Evolutionary conservation across 2,329 filamentous ascomycete species (phyloP).

Genomic region (Xylariaceae sp.): DNA sequence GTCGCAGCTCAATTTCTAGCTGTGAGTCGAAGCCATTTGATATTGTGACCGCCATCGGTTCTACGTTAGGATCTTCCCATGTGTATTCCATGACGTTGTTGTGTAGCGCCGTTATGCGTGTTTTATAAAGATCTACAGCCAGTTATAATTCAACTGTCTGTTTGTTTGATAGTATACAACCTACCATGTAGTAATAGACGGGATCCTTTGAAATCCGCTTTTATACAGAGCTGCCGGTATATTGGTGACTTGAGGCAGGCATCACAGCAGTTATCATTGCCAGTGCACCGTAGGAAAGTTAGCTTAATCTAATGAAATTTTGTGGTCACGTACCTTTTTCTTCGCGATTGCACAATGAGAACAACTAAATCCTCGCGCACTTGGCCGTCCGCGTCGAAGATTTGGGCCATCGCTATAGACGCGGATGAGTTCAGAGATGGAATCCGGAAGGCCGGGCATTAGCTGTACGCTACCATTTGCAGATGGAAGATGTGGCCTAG

Average conservation of each 20-base stretch:
- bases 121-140: slow-evolving; percentile 12
- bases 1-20: slow-evolving; percentile 13
- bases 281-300: slow-evolving; percentile 7
- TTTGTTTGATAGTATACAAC: background rate
- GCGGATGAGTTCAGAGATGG: no score
- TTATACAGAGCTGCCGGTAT: slow-evolving; percentile 18
- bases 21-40: slow-evolving; percentile 16
- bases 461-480: background rate
- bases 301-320: background rate
- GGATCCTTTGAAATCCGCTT: slow-evolving; percentile 18
- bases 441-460: no score
- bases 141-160: background rate
- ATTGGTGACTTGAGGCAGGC: slow-evolving; percentile 11
- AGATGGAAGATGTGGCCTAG: background rate
- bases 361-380: slow-evolving; percentile 19
- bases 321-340: slow-evolving; percentile 10
- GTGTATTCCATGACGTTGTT: slow-evolving; percentile 1
- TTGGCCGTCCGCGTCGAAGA: slow-evolving; percentile 16
- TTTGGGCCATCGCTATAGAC: background rate
- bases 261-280: slow-evolving; percentile 5
- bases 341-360: slow-evolving; percentile 21
- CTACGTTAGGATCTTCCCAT: background rate
- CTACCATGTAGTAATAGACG: slow-evolving; percentile 15
- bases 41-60: background rate
- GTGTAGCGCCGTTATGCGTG: slow-evolving; percentile 9